Percentiles rank a stretch among this genome's conserved stretches.
Evolutionary conservation across 2,329 filamentous ascomycete genomes (phyloP).

Genomic region (Shiraia bambusicola): DNA sequence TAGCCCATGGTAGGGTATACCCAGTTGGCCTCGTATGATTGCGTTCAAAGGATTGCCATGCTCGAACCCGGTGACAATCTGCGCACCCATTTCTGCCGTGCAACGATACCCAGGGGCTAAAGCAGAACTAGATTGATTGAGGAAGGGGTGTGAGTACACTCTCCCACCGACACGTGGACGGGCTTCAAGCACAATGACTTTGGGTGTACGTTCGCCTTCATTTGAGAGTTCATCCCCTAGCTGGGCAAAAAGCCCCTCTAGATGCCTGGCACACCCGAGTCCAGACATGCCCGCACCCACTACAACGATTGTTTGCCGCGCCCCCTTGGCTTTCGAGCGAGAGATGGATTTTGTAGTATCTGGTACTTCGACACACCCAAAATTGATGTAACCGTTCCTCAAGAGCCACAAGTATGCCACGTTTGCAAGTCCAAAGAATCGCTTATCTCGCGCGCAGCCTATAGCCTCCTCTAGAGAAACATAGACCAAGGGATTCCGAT

Average conservation of each 20-base stretch:
- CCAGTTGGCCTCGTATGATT: slow-evolving; percentile 86
- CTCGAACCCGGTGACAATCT: slow-evolving; percentile 97
- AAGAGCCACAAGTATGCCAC: slow-evolving; percentile 92
- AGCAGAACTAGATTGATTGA: slow-evolving; percentile 58
- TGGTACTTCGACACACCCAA: slow-evolving; percentile 80
- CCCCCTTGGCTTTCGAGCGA: slow-evolving; percentile 45
- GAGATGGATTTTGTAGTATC: slow-evolving; percentile 42
- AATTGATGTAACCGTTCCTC: slow-evolving; percentile 92
- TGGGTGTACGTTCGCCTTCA: slow-evolving; percentile 67
- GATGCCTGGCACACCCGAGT: slow-evolving; percentile 84
- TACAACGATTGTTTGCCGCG: slow-evolving; percentile 75
- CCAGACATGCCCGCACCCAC: slow-evolving; percentile 95
- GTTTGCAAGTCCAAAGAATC: slow-evolving; percentile 86
- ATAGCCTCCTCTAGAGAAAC: slow-evolving; percentile 84
- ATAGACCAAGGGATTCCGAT: slow-evolving; percentile 77
- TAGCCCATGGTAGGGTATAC: slow-evolving; percentile 80
- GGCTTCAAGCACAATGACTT: slow-evolving; percentile 81
- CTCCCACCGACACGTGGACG: slow-evolving; percentile 84
- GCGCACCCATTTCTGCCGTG: slow-evolving; percentile 95
- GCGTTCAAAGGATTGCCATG: slow-evolving; percentile 91
- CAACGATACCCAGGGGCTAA: slow-evolving; percentile 60
- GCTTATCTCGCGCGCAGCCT: slow-evolving; percentile 81
- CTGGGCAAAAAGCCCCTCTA: slow-evolving; percentile 82
- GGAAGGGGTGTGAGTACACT: slow-evolving; percentile 79
- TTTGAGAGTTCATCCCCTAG: slow-evolving; percentile 69